These are phyloP conservation scores for Meredithiella fracta DNA, from an alignment of 2,329 filamentous ascomycete species.

Conservation along the genomic window DNA sequence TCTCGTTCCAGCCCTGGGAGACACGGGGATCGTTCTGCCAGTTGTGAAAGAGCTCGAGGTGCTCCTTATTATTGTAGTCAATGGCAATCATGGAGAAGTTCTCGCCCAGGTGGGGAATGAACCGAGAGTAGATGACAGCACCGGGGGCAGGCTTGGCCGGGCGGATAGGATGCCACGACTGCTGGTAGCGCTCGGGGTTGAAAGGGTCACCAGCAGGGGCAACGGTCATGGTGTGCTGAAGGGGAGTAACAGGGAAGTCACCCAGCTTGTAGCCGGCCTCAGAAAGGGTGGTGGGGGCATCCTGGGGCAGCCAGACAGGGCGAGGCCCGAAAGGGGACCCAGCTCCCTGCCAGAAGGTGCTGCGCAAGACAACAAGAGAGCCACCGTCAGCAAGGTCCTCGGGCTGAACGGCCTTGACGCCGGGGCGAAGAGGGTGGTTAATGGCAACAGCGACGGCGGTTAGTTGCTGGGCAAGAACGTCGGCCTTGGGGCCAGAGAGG, in stretches of 20 bases:
- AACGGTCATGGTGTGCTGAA: constrained; percentile 29
- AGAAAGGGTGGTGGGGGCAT: constrained; percentile 24
- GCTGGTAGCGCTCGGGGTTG: constrained; percentile 26
- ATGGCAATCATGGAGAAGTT: constrained; percentile 64
- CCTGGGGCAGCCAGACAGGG: constrained; percentile 41
- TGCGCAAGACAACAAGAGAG: constrained; percentile 28
- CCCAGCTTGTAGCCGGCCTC: constrained; percentile 22
- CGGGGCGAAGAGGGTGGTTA: constrained; percentile 28
- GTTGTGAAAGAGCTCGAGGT: constrained; percentile 54
- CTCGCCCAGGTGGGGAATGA: constrained; percentile 58
- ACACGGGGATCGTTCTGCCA: constrained; percentile 80
- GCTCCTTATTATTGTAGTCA: constrained; percentile 45
- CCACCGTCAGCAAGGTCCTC: constrained; percentile 17
- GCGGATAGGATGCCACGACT: constrained; percentile 54
- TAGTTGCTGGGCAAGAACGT: constrained; percentile 25
- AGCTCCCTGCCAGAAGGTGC: constrained; percentile 54
- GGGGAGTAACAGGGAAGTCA: constrained; percentile 32
- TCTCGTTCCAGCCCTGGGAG: constrained; percentile 65
- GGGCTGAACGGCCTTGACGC: constrained; percentile 18
- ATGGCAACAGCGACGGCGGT: constrained; percentile 32
- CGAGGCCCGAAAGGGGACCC: constrained; percentile 50
- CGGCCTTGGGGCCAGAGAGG: constrained; percentile 25
- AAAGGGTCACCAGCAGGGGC: constrained; percentile 25
- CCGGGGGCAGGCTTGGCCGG: constrained; percentile 55
- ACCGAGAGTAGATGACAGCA: constrained; percentile 59